Percentiles rank a stretch among this genome's conserved stretches.
Conservation (phyloP, 1,284 basidiomycete genomes). For the Rhodotorula sp. region DNA sequence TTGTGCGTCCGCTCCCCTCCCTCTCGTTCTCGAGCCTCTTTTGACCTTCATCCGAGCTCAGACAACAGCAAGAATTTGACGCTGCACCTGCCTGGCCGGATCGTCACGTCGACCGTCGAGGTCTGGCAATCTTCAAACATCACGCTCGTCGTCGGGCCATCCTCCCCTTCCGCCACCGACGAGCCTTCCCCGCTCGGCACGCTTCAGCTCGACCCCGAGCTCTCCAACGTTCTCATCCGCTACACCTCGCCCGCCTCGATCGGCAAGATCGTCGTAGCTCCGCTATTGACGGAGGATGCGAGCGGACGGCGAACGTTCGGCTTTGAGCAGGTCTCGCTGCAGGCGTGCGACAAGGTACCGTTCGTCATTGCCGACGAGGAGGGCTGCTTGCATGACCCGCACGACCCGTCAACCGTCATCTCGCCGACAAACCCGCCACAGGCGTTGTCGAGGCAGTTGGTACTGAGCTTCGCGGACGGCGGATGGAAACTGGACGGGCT, state of each 20-base stretch:
- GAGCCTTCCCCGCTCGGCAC: constrained; percentile 12
- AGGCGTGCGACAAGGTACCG: background rate
- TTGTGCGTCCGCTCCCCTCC: constrained; percentile 60
- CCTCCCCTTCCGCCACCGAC: background rate
- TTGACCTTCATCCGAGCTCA: background rate
- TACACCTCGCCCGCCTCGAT: background rate
- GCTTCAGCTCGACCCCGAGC: constrained; percentile 30
- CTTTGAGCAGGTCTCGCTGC: constrained; percentile 1
- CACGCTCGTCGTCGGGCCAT: constrained; percentile 10
- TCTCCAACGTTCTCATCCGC: constrained; percentile 4
- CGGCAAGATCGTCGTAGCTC: constrained; percentile 16
- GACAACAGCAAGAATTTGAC: constrained; percentile 33
- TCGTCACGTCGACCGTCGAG: constrained; percentile 32
- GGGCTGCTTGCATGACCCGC: background rate
- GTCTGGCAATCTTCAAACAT: constrained; percentile 4
- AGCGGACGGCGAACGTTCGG: background rate
- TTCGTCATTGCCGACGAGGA: constrained; percentile 11
- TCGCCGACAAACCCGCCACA: background rate
- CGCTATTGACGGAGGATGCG: background rate
- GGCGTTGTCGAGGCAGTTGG: constrained; percentile 4
- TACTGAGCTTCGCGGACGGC: background rate
- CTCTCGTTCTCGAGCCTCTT: background rate
- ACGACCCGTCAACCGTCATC: no score
- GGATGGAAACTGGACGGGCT: constrained; percentile 11
- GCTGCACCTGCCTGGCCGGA: constrained; percentile 1